phyloP scores from a whole-genome alignment of 2,329 filamentous ascomycete genomes.

The Talaromyces sp. region DNA sequence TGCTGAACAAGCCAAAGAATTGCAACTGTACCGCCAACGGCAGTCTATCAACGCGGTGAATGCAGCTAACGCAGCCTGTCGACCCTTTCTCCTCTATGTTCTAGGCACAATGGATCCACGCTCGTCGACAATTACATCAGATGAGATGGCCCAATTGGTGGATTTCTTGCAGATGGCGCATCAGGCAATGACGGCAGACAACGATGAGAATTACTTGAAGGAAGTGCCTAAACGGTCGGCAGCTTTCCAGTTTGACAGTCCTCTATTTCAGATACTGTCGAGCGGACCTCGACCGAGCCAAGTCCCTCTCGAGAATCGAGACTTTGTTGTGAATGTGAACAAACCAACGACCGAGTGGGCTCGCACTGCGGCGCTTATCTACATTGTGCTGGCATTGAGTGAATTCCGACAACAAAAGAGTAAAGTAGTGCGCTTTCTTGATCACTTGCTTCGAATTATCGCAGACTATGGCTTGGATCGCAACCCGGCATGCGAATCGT shows the following conservation, averaged over 20 bases:
- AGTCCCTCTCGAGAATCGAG: constrained; percentile 34
- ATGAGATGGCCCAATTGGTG: constrained; percentile 30
- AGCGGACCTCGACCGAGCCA: constrained; percentile 39
- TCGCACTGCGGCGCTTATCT: constrained; percentile 38
- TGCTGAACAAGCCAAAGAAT: constrained; percentile 27
- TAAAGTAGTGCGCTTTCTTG: constrained; percentile 35
- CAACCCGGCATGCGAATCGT: constrained; percentile 38
- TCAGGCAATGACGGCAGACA: constrained; percentile 34
- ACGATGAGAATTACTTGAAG: constrained; percentile 25
- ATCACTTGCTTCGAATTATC: constrained; percentile 26
- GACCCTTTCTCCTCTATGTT: constrained; percentile 36
- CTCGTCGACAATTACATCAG: constrained; percentile 16
- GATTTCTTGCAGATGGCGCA: constrained; percentile 37
- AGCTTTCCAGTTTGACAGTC: constrained; percentile 37
- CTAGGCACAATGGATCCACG: constrained; percentile 31
- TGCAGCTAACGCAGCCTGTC: constrained; percentile 21
- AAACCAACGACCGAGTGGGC: constrained; percentile 34
- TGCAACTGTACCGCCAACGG: constrained; percentile 30
- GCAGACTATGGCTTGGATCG: constrained; percentile 33
- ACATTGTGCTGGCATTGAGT: constrained; percentile 38
- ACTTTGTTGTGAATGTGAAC: constrained; percentile 35
- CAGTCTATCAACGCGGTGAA: constrained; percentile 22
- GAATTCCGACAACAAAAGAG: constrained; percentile 31
- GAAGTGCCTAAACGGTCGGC: constrained; percentile 30
- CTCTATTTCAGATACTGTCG: constrained; percentile 41